phyloP scores from a whole-genome alignment of 257 asterid genomes.

The Paulownia fortunei region DNA sequence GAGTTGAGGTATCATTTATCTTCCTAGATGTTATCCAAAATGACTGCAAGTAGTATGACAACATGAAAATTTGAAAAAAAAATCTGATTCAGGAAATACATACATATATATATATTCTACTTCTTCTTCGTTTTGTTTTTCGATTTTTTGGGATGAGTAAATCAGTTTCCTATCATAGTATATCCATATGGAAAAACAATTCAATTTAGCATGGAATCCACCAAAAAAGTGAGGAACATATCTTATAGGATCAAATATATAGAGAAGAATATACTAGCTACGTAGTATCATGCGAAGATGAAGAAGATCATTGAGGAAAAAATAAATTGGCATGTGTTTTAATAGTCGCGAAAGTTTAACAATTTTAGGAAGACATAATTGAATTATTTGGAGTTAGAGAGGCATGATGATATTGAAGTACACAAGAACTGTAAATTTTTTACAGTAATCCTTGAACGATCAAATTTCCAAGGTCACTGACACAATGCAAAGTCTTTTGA shows the following conservation, averaged over 20 bases:
- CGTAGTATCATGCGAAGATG: conserved; percentile 4
- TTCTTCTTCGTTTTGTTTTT: not conserved
- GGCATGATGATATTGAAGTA: not conserved
- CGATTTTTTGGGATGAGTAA: not conserved
- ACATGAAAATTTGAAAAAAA: not conserved
- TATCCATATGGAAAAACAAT: not conserved
- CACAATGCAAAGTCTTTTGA: not conserved
- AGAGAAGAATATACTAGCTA: conserved; percentile 22
- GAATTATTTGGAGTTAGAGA: not conserved
- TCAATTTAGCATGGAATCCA: conserved; percentile 3
- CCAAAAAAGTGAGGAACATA: conserved; percentile 16
- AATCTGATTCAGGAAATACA: not conserved
- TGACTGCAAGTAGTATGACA: not conserved
- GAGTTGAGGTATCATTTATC: too few relatives aligned
- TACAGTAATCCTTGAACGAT: not conserved
- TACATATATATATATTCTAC: not conserved
- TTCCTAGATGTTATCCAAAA: too few relatives aligned
- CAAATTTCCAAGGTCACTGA: not conserved
- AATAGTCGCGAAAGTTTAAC: conserved; percentile 2
- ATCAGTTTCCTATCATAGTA: not conserved
- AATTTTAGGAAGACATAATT: not conserved
- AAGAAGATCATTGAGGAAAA: not conserved
- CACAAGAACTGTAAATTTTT: not conserved
- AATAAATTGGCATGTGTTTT: not conserved
- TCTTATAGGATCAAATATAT: not conserved